These are phyloP conservation scores for Cutaneotrichosporon spelunceum DNA, from an alignment of 1,284 basidiomycete species.

Conservation along the genomic window DNA sequence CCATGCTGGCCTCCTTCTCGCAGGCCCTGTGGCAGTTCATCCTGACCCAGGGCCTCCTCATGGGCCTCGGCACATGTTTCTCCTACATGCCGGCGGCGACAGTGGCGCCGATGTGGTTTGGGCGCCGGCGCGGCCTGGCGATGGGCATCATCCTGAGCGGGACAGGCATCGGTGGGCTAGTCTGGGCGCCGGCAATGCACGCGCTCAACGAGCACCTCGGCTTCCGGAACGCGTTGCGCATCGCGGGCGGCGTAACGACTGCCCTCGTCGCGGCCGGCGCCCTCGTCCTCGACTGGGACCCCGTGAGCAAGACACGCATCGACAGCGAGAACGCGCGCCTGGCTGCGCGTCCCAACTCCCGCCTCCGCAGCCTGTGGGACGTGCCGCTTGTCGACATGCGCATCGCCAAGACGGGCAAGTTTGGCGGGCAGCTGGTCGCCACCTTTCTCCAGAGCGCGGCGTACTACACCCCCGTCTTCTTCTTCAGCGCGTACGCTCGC, in stretches of 20 bases:
- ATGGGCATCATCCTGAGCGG: slow-evolving; percentile 39
- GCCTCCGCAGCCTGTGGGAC: slow-evolving; percentile 15
- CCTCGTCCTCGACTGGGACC: slow-evolving; percentile 33
- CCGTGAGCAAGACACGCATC: slow-evolving; percentile 23
- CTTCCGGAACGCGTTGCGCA: slow-evolving; percentile 29
- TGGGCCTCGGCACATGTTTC: slow-evolving; percentile 34
- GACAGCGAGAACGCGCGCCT: slow-evolving; percentile 14
- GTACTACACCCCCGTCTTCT: slow-evolving; percentile 41
- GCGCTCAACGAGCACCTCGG: slow-evolving; percentile 29
- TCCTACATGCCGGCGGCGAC: slow-evolving; percentile 37
- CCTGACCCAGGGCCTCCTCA: slow-evolving; percentile 33
- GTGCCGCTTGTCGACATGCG: slow-evolving; percentile 35
- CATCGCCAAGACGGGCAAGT: slow-evolving; percentile 26
- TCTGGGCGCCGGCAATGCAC: slow-evolving; percentile 31
- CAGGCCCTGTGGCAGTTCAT: slow-evolving; percentile 36
- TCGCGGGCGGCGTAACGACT: slow-evolving; percentile 27
- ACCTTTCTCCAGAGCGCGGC: slow-evolving; percentile 28
- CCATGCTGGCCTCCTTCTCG: slow-evolving; percentile 27
- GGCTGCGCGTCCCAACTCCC: not conserved
- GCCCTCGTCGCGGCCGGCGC: slow-evolving; percentile 18
- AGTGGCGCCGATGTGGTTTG: slow-evolving; percentile 36
- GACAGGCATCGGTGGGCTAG: slow-evolving; percentile 37
- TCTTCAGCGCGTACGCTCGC: slow-evolving; percentile 36
- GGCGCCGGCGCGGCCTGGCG: slow-evolving; percentile 28
- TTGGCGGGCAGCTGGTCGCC: slow-evolving; percentile 28